Evolutionary conservation across 1,139 yeast species (phyloP).

Genomic region (Yarrowia galli): DNA sequence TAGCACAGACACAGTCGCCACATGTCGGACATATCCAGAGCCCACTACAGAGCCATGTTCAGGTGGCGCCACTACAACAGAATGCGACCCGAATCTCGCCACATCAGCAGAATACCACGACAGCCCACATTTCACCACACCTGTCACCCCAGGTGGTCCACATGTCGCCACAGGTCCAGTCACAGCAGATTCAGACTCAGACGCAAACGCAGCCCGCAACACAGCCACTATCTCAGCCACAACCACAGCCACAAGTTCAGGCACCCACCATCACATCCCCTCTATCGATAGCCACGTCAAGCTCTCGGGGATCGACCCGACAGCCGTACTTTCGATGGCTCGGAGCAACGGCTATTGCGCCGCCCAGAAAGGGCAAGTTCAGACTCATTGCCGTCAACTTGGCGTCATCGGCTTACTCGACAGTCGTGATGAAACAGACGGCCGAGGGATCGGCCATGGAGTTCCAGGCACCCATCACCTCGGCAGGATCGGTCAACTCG

Average conservation of each 20-base stretch:
- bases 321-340: slow-evolving; percentile 49
- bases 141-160: background rate
- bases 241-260: background rate
- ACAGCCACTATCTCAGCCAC: too few species aligned
- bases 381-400: slow-evolving; percentile 46
- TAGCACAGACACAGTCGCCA: slow-evolving; percentile 12
- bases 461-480: slow-evolving; percentile 22
- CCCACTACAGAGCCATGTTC: slow-evolving; percentile 14
- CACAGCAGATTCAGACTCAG: background rate
- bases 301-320: slow-evolving; percentile 41
- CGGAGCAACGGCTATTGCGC: slow-evolving; percentile 48
- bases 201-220: background rate
- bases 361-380: slow-evolving; percentile 46
- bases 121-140: background rate
- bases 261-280: slow-evolving; percentile 12
- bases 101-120: background rate
- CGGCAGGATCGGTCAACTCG: slow-evolving; percentile 29
- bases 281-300: slow-evolving; percentile 5
- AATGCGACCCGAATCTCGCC: background rate
- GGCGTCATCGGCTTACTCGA: slow-evolving; percentile 31
- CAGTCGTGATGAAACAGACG: slow-evolving; percentile 27
- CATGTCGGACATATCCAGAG: background rate
- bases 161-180: background rate
- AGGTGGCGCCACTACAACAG: background rate
- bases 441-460: slow-evolving; percentile 27